Conservation (phyloP, 768 basidiomycete species). For the Tylopilus sp. region DNA sequence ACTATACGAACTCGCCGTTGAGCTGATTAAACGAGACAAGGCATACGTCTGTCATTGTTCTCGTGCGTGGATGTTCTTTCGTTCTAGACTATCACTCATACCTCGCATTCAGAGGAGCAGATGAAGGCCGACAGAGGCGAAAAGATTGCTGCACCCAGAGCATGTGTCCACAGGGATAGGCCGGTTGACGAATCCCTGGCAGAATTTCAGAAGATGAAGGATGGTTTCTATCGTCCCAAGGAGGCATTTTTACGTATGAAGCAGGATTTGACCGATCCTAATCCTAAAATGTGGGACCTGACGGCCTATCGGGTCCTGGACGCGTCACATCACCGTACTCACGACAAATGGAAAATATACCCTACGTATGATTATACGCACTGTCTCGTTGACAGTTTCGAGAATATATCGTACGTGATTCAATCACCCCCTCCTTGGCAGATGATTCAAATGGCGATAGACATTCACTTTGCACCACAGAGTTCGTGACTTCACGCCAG, state of each 20-base stretch:
- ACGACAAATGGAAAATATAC: slow-evolving; percentile 93
- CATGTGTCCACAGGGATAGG: slow-evolving; percentile 83
- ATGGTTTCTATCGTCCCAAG: slow-evolving; percentile 86
- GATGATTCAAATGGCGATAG: slow-evolving; percentile 37
- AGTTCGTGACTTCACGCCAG: slow-evolving; percentile 93
- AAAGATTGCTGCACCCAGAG: slow-evolving; percentile 72
- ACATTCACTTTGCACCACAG: slow-evolving; percentile 94
- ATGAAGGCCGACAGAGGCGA: slow-evolving; percentile 87
- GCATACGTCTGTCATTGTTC: slow-evolving; percentile 97
- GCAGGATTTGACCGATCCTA: slow-evolving; percentile 86
- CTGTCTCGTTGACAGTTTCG: slow-evolving; percentile 96
- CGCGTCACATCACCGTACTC: slow-evolving; percentile 89
- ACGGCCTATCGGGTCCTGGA: slow-evolving; percentile 93
- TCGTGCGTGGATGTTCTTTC: slow-evolving; percentile 52
- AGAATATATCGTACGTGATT: slow-evolving; percentile 90
- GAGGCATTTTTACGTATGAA: slow-evolving; percentile 97
- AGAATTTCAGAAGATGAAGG: slow-evolving; percentile 91
- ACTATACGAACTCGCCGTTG: slow-evolving; percentile 81
- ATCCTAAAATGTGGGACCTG: slow-evolving; percentile 99
- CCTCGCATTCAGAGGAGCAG: slow-evolving; percentile 68
- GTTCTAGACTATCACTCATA: slow-evolving; percentile 2
- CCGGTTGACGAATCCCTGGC: slow-evolving; percentile 82
- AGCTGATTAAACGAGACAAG: slow-evolving; percentile 85
- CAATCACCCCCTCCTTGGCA: not conserved
- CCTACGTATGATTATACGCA: slow-evolving; percentile 99